These are phyloP conservation scores for Talaromyces sp. DNA, from an alignment of 2,329 filamentous ascomycete species.

Conservation along the genomic window DNA sequence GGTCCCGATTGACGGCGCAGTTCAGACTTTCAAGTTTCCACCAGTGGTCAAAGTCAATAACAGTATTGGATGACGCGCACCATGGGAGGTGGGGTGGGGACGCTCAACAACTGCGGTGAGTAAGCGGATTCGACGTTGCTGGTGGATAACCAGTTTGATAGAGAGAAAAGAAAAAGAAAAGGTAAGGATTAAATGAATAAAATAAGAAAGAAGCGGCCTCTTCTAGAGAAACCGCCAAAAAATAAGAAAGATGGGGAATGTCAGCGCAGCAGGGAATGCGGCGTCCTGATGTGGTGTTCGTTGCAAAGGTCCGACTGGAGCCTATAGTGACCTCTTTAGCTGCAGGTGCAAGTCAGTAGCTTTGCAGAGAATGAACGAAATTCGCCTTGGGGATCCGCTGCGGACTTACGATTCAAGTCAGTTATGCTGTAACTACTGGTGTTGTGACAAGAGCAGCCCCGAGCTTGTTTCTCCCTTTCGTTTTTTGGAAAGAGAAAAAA, in stretches of 20 bases:
- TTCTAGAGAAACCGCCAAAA: neutral
- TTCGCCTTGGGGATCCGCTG: neutral
- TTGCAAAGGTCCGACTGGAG: neutral
- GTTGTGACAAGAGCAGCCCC: neutral
- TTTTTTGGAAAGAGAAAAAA: neutral
- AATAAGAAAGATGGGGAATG: neutral
- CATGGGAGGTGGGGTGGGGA: neutral
- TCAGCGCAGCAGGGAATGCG: neutral
- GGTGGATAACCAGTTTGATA: neutral
- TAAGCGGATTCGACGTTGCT: neutral
- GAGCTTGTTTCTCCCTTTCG: neutral
- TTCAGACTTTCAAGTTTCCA: neutral
- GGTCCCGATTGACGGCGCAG: neutral
- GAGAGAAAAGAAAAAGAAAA: neutral
- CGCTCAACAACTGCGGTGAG: neutral
- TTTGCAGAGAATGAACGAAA: neutral
- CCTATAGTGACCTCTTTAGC: neutral
- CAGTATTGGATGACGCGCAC: neutral
- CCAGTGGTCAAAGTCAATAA: neutral
- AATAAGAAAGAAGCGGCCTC: neutral
- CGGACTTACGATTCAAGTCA: neutral
- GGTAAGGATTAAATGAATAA: neutral
- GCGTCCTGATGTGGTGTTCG: neutral
- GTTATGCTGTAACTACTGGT: neutral
- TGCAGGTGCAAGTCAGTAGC: neutral